Evolutionary conservation across 2,329 filamentous ascomycete species (phyloP).

Genomic region (Fusarium sp.): DNA sequence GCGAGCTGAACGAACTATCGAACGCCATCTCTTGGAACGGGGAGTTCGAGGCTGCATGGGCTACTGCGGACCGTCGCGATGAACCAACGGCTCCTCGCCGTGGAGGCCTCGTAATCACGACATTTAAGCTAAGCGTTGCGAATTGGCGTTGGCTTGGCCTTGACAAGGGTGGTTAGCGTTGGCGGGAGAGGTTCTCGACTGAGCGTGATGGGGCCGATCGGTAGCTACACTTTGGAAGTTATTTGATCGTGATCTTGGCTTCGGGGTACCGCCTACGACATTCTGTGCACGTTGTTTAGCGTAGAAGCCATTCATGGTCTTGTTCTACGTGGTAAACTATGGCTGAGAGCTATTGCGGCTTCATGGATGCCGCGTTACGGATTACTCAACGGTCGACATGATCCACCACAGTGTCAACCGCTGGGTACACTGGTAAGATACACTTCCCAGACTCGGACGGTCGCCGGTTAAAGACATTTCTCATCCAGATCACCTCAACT

Average conservation of each 20-base stretch:
- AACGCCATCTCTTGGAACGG: background rate
- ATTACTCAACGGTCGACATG: background rate
- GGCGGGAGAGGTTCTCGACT: background rate
- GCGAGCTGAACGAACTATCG: background rate
- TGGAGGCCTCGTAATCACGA: constrained; percentile 2
- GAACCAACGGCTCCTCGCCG: background rate
- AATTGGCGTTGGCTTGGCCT: background rate
- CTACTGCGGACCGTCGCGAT: background rate
- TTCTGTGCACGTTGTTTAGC: background rate
- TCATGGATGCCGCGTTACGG: background rate
- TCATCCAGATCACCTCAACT: background rate
- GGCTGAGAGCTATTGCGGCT: background rate
- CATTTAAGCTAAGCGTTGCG: background rate
- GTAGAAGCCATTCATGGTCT: background rate
- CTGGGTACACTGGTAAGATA: too few species aligned
- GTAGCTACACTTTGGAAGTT: background rate
- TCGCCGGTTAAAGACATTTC: background rate
- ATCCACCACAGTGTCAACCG: background rate
- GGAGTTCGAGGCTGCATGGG: background rate
- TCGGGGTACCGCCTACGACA: background rate
- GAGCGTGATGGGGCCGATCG: background rate
- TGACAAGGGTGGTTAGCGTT: background rate
- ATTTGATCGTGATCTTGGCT: background rate
- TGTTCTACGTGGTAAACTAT: fast-evolving
- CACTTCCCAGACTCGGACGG: background rate